These are phyloP conservation scores for Fragosphaeria purpurea DNA, from an alignment of 2,329 filamentous ascomycete species.

Conservation along the genomic window DNA sequence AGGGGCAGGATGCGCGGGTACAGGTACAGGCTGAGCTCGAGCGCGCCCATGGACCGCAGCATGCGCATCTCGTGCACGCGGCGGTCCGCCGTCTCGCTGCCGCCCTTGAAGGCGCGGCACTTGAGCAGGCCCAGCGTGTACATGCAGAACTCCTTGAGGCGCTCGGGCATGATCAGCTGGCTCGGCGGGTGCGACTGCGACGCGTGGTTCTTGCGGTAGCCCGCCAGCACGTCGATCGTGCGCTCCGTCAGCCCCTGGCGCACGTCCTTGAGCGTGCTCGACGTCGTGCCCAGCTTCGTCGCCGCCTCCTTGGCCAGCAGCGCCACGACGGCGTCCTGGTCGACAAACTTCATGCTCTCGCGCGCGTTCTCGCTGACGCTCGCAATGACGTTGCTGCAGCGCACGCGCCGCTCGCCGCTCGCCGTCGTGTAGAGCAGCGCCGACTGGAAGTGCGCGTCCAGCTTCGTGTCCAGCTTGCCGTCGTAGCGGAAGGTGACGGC, in stretches of 20 bases:
- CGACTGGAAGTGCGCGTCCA: constrained; percentile 96
- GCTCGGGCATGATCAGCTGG: constrained; percentile 89
- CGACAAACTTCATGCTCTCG: constrained; percentile 83
- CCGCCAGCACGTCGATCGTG: constrained; percentile 82
- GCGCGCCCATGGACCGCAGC: constrained; percentile 76
- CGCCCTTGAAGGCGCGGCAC: constrained; percentile 85
- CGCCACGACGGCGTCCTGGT: constrained; percentile 85
- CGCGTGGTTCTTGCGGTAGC: constrained; percentile 87
- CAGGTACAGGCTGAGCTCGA: constrained; percentile 81
- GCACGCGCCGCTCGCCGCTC: constrained; percentile 75
- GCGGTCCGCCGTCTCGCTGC: constrained; percentile 81
- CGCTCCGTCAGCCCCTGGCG: constrained; percentile 77
- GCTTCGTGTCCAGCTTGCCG: constrained; percentile 90
- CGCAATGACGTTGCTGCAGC: constrained; percentile 88
- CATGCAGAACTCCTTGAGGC: constrained; percentile 94
- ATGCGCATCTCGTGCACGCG: constrained; percentile 85
- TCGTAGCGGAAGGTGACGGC: constrained; percentile 90
- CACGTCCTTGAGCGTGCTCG: constrained; percentile 71
- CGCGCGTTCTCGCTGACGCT: constrained; percentile 78
- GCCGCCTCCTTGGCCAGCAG: constrained; percentile 91
- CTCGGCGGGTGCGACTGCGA: constrained; percentile 74
- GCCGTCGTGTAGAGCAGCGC: constrained; percentile 91
- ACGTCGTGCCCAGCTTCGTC: constrained; percentile 64
- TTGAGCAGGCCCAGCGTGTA: constrained; percentile 87
- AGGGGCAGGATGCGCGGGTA: constrained; percentile 90